Percentiles rank a stretch among this genome's conserved stretches.
These are phyloP conservation scores for Boletus rubroflammeus DNA, from an alignment of 768 basidiomycete genomes.

Conservation along the genomic window DNA sequence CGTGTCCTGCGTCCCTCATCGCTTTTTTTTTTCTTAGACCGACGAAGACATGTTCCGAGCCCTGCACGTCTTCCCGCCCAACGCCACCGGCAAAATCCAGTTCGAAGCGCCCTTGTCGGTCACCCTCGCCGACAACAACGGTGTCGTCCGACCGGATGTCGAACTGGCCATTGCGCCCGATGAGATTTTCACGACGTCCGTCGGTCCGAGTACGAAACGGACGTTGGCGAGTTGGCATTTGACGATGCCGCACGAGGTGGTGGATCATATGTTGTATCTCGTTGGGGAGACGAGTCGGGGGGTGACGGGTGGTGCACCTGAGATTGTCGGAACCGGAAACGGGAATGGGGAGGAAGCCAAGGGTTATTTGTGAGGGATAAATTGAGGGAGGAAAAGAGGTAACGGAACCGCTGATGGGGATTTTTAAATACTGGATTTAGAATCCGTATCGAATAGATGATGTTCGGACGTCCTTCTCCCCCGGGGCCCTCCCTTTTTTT, in stretches of 20 bases:
- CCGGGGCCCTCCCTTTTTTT: too few species aligned
- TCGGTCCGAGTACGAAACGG: conserved; percentile 87
- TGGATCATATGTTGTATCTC: conserved; percentile 71
- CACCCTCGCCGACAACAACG: conserved; percentile 32
- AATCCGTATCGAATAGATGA: too few species aligned
- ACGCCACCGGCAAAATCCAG: conserved; percentile 34
- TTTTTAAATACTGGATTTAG: too few species aligned
- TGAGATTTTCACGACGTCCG: conserved; percentile 85
- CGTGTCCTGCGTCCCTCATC: neutral
- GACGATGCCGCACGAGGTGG: conserved; percentile 80
- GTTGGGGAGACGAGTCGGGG: conserved; percentile 36
- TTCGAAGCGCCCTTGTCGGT: conserved; percentile 59
- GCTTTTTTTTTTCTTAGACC: conserved; percentile 46
- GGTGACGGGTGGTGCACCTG: neutral
- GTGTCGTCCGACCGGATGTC: conserved; percentile 39
- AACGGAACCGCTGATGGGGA: too few species aligned
- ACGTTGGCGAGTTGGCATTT: conserved; percentile 93
- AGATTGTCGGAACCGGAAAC: neutral
- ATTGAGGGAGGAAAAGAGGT: too few species aligned
- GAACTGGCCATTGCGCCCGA: conserved; percentile 64
- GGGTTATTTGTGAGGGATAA: conserved; percentile 16
- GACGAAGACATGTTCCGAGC: conserved; percentile 99
- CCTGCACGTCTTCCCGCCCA: conserved; percentile 56
- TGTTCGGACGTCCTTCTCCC: too few species aligned
- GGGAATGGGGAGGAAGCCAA: conserved; percentile 9